These are phyloP conservation scores for Brasenia schreberi DNA, from an alignment of 164 flowering plant species.

Conservation along the genomic window DNA sequence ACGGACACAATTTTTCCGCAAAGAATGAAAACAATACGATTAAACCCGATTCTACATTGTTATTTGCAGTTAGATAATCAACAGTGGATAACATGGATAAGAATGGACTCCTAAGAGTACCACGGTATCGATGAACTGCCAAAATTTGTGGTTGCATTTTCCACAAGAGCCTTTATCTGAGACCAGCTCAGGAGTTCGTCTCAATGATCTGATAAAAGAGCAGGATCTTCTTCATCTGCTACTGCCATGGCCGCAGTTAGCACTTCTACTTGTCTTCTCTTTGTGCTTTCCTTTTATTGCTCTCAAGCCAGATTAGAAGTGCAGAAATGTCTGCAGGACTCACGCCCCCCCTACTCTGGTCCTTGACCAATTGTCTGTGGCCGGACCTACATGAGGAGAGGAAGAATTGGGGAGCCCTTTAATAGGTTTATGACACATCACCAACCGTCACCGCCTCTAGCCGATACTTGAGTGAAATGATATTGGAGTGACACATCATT, in stretches of 20 bases:
- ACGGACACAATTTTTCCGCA: neutral
- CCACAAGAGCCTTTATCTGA: neutral
- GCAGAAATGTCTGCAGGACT: constrained; percentile 96
- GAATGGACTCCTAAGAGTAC: neutral
- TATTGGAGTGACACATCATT: too few species aligned
- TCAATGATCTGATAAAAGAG: neutral
- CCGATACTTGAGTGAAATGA: too few species aligned
- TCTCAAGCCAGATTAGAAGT: constrained; percentile 72
- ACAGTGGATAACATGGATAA: neutral
- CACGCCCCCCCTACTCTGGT: constrained; percentile 94
- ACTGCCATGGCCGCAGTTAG: constrained; percentile 24
- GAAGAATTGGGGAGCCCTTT: too few species aligned
- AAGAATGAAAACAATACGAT: neutral
- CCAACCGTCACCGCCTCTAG: too few species aligned
- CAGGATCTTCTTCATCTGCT: constrained; percentile 13
- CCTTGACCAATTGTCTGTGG: constrained; percentile 94
- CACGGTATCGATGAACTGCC: neutral
- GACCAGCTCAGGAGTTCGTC: neutral
- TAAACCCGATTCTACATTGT: neutral
- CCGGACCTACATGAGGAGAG: constrained; percentile 42
- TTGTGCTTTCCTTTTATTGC: constrained; percentile 52
- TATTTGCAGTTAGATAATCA: neutral
- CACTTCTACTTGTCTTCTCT: constrained; percentile 29
- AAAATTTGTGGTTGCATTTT: too few species aligned
- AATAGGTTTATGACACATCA: too few species aligned